Conservation (phyloP, 83 land plant genomes). For the Picea mariana region DNA sequence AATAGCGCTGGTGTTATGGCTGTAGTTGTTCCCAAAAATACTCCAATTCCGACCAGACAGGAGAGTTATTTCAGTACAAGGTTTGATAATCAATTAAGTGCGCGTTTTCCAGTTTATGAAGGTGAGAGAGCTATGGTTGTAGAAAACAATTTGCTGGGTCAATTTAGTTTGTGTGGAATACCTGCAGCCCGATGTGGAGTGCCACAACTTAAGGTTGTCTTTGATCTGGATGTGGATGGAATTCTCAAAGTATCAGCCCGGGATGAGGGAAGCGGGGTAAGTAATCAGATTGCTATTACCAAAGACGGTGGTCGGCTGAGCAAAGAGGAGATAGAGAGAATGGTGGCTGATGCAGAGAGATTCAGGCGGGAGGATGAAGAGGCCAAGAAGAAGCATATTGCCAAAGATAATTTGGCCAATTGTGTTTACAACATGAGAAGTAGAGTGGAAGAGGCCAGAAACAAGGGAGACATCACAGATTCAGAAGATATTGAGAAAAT, state of each 20-base stretch:
- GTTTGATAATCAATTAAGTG: too few species aligned
- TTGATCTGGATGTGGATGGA: slow-evolving; percentile 25
- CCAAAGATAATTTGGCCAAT: too few species aligned
- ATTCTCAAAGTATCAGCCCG: slow-evolving; percentile 25
- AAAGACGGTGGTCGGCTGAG: background rate
- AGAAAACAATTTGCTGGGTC: slow-evolving; percentile 21
- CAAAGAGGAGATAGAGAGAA: background rate
- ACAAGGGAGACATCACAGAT: too few species aligned
- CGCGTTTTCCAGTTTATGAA: too few species aligned
- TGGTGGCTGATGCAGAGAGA: slow-evolving; percentile 30
- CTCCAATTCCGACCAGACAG: slow-evolving; percentile 27
- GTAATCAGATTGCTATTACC: slow-evolving; percentile 26
- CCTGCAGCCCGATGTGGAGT: slow-evolving; percentile 22
- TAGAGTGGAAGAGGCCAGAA: too few species aligned
- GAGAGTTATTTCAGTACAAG: slow-evolving; percentile 22
- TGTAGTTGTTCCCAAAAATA: slow-evolving; percentile 21
- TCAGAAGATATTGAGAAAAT: too few species aligned
- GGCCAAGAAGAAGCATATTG: slow-evolving; percentile 12
- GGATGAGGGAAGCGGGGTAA: slow-evolving; percentile 26
- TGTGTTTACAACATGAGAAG: too few species aligned
- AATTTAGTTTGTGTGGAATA: slow-evolving; percentile 27
- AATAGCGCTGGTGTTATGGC: slow-evolving; percentile 25
- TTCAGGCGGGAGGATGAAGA: slow-evolving; percentile 30
- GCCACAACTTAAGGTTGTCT: background rate
- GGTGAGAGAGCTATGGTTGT: too few species aligned